Base-by-base conservation (phyloP, 1,139 yeast species). In the Sugiyamaella pinicola region DNA sequence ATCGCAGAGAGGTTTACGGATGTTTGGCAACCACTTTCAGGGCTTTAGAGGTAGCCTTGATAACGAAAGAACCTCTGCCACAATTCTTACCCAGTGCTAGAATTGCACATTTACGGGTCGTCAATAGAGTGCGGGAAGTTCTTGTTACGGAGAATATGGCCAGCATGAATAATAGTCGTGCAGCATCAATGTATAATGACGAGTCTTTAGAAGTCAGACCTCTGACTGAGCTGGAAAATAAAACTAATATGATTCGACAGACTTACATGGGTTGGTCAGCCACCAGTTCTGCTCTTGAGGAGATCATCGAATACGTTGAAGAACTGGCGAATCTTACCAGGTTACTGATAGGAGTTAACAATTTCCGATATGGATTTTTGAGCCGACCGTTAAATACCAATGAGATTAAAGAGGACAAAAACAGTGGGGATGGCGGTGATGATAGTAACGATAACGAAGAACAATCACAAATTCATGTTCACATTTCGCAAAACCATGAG, bases 181-280 rank as follows among this genome's bases (percentile, higher is more conserved):
- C 40, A 7, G 33, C 17, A 7, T 47, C 47, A 21, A 33, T 33
- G 12, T n/a, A 35, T 17, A 29, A 46, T 10, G 48, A 37, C 2
- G 47, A 35, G 9, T 37, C 35, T 35, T 18, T 21, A 22, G 47
- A 28, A 33, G 37, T 26, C 42, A 37, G 33, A 46, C 49, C 43
- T 1, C 28, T 43, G 33, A 42, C 49, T 8, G 40, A 39, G 19
- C 24, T 34, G 3, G 48, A 49, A 15, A 33, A 28, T 40, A 49
- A 43, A n/a, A 42, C 24, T 18, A 42, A 48, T 26, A 57, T 59
- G 64, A 59, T 74, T n/a, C 70, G 71, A 47, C 74, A 70, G 50
- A 72, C 71, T 53, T 74, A 74, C 56, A 66, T 78, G 62, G 71
- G 78, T 48, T 78, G 82, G 82, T 78, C 77, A 58, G 82, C 82